These are phyloP conservation scores for Bruguiera gymnorhiza DNA, from an alignment of 345 rosid species.

Conservation along the genomic window DNA sequence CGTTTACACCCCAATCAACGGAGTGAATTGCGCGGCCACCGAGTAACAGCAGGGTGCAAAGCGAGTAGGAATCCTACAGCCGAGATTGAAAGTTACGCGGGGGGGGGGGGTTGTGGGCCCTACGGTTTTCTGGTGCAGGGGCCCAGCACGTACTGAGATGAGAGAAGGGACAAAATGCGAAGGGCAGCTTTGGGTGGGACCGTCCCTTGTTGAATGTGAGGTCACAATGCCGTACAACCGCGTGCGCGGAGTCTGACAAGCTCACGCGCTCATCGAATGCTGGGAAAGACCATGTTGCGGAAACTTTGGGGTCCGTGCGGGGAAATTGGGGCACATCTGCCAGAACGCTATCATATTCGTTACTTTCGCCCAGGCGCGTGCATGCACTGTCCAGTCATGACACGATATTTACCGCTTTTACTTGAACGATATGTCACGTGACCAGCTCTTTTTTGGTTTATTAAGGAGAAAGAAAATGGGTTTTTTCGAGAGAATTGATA, in stretches of 20 bases:
- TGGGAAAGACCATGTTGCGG: conserved; percentile 13
- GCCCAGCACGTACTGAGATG: no score
- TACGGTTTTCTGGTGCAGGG: background rate
- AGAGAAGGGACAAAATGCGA: no score
- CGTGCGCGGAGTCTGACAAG: conserved; percentile 18
- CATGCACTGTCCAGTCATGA: no score
- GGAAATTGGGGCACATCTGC: background rate
- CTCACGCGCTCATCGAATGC: conserved; percentile 15
- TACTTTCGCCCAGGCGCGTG: conserved; percentile 8
- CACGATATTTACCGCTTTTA: no score
- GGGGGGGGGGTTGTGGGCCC: background rate
- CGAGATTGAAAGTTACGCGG: conserved; percentile 12
- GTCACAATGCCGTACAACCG: background rate
- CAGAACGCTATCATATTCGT: background rate
- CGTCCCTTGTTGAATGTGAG: conserved; percentile 12
- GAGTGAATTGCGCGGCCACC: conserved; percentile 33
- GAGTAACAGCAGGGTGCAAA: background rate
- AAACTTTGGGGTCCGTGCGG: conserved; percentile 24
- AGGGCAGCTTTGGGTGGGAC: conserved; percentile 8
- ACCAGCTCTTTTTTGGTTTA: no score
- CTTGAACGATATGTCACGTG: no score
- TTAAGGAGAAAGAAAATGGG: no score
- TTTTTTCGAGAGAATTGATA: background rate
- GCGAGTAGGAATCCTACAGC: conserved; percentile 21
- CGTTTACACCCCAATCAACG: conserved; percentile 15